Conservation (phyloP, 768 basidiomycete genomes). For the Tylopilus sp. region DNA sequence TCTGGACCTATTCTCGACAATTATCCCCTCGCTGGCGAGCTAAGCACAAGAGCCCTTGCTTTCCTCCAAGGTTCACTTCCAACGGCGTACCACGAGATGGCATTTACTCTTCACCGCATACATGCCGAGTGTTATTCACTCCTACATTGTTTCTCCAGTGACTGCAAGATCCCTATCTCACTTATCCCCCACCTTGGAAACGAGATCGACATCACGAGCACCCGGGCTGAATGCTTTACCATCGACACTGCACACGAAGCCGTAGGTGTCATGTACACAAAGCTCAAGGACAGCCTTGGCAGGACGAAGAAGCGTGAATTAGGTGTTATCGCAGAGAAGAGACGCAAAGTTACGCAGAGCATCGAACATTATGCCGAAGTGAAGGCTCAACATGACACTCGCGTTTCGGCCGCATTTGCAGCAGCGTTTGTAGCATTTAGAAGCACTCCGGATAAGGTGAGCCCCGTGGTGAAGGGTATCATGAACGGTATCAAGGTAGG, state of each 20-base stretch:
- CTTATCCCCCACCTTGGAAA: slow-evolving; percentile 76
- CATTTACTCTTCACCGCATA: slow-evolving; percentile 73
- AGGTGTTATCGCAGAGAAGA: slow-evolving; percentile 71
- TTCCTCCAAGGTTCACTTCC: slow-evolving; percentile 78
- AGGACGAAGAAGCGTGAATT: slow-evolving; percentile 78
- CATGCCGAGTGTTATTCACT: slow-evolving; percentile 76
- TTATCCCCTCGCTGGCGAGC: slow-evolving; percentile 59
- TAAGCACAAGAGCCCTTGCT: slow-evolving; percentile 63
- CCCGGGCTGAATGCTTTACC: slow-evolving; percentile 66
- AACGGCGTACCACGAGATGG: slow-evolving; percentile 88
- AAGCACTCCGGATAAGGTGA: slow-evolving; percentile 88
- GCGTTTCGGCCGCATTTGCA: slow-evolving; percentile 86
- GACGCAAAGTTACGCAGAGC: slow-evolving; percentile 58
- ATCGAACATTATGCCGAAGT: slow-evolving; percentile 80
- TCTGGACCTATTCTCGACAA: slow-evolving; percentile 47
- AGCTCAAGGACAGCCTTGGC: slow-evolving; percentile 71
- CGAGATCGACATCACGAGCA: slow-evolving; percentile 73
- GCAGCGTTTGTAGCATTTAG: slow-evolving; percentile 87
- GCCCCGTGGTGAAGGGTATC: slow-evolving; percentile 92
- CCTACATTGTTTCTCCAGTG: slow-evolving; percentile 77
- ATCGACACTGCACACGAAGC: slow-evolving; percentile 73
- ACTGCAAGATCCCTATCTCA: slow-evolving; percentile 80
- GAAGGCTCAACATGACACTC: slow-evolving; percentile 82
- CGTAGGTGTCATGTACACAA: slow-evolving; percentile 65
- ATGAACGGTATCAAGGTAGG: slow-evolving; percentile 96